These are phyloP conservation scores for Solanum peruvianum DNA, from an alignment of 257 asterid species.

Conservation along the genomic window DNA sequence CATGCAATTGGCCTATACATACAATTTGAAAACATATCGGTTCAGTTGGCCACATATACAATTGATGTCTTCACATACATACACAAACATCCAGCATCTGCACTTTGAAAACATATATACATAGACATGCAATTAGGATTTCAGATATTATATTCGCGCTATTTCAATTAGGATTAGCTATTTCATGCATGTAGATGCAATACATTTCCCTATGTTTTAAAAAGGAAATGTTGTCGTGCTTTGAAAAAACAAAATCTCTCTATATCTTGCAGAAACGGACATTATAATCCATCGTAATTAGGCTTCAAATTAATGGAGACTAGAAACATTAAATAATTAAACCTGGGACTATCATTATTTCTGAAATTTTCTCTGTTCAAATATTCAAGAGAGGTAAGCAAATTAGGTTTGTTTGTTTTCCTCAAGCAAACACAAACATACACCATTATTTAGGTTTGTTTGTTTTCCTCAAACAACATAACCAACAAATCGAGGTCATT, in stretches of 20 bases:
- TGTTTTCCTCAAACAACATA: too few relatives aligned
- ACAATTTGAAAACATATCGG: neutral
- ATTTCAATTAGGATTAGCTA: neutral
- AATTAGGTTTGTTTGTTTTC: neutral
- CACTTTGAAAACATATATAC: neutral
- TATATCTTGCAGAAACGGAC: neutral
- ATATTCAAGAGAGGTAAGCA: neutral
- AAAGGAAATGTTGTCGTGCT: neutral
- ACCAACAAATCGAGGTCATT: neutral
- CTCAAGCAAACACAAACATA: neutral
- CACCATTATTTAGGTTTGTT: neutral
- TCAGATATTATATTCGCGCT: neutral
- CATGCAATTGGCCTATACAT: neutral
- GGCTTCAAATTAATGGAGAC: neutral
- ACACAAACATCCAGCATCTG: neutral
- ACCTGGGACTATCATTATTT: neutral
- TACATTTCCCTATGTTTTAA: neutral
- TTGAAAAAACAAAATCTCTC: neutral
- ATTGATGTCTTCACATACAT: neutral
- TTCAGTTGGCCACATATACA: neutral
- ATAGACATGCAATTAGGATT: neutral
- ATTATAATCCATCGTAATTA: too few relatives aligned
- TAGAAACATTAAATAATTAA: neutral
- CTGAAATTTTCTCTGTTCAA: too few relatives aligned
- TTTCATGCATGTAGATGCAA: neutral